Conservation (phyloP, 2,329 filamentous ascomycete species). For the Pseudogymnoascus sp. region DNA sequence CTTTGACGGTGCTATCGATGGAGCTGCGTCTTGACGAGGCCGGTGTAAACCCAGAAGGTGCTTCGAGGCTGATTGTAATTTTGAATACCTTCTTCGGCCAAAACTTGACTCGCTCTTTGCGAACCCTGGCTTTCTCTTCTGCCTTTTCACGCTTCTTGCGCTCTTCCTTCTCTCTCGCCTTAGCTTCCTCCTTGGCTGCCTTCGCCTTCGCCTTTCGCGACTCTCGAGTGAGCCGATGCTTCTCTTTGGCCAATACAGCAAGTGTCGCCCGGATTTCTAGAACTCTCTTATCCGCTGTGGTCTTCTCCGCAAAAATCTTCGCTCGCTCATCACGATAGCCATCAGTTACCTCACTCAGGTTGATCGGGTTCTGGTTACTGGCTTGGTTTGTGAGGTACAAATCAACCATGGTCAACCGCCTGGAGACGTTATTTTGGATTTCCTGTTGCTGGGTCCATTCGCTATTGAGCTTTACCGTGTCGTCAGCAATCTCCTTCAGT, state of each 20-base stretch:
- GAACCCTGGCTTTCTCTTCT: conserved; percentile 38
- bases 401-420: conserved; percentile 21
- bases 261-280: conserved; percentile 22
- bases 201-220: conserved; percentile 28
- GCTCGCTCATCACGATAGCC: conserved; percentile 22
- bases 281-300: conserved; percentile 26
- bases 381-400: conserved; percentile 21
- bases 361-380: not conserved
- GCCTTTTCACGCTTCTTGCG: conserved; percentile 30
- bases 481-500: conserved; percentile 19
- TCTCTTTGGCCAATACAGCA: conserved; percentile 15
- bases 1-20: conserved; percentile 27
- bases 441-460: not conserved
- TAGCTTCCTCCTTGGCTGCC: conserved; percentile 29
- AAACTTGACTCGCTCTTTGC: conserved; percentile 35
- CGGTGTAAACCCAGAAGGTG: conserved; percentile 32
- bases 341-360: not conserved
- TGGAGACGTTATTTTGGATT: conserved; percentile 18
- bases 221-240: not conserved
- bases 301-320: conserved; percentile 31
- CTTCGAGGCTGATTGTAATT: conserved; percentile 43
- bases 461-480: conserved; percentile 23
- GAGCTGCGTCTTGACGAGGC: conserved; percentile 41
- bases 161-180: conserved; percentile 28
- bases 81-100: conserved; percentile 43